Evolutionary conservation across 2,329 filamentous ascomycete species (phyloP).

Genomic region (Diaporthe ilicicola): DNA sequence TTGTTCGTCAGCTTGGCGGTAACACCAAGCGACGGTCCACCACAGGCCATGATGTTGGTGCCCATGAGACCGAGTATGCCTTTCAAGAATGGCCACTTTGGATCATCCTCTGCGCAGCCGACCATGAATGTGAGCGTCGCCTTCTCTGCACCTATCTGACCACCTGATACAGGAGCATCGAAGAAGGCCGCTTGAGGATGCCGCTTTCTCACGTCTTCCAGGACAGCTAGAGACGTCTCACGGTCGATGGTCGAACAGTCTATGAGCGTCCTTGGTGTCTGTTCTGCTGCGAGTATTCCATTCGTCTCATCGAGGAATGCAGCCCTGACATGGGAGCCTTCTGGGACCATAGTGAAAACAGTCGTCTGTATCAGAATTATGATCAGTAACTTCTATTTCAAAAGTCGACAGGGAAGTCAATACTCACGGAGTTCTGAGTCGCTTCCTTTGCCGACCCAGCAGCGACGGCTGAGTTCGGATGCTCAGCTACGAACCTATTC

Average conservation of each 20-base stretch:
- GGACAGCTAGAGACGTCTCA: constrained; percentile 56
- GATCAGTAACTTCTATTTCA: background rate
- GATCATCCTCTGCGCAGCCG: constrained; percentile 40
- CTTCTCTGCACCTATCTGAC: constrained; percentile 40
- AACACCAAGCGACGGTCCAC: constrained; percentile 62
- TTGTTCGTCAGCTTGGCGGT: constrained; percentile 70
- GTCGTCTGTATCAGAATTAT: constrained; percentile 56
- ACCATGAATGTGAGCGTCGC: constrained; percentile 46
- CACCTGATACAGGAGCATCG: constrained; percentile 45
- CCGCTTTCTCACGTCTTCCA: constrained; percentile 19
- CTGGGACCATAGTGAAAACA: constrained; percentile 72
- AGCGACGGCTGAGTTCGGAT: constrained; percentile 47
- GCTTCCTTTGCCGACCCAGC: constrained; percentile 66
- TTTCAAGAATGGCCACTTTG: constrained; percentile 53
- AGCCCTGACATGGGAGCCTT: constrained; percentile 71
- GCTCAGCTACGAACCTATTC: constrained; percentile 62
- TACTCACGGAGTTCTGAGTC: constrained; percentile 69
- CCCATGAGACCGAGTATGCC: constrained; percentile 60
- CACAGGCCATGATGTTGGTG: constrained; percentile 62
- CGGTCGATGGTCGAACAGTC: constrained; percentile 78
- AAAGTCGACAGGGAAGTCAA: constrained; percentile 9
- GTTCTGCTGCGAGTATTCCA: constrained; percentile 56
- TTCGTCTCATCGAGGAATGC: constrained; percentile 58
- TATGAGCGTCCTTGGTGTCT: constrained; percentile 63
- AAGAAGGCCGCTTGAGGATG: constrained; percentile 38